phyloP scores from a whole-genome alignment of 768 basidiomycete species.

The Leccinum rimulosum region DNA sequence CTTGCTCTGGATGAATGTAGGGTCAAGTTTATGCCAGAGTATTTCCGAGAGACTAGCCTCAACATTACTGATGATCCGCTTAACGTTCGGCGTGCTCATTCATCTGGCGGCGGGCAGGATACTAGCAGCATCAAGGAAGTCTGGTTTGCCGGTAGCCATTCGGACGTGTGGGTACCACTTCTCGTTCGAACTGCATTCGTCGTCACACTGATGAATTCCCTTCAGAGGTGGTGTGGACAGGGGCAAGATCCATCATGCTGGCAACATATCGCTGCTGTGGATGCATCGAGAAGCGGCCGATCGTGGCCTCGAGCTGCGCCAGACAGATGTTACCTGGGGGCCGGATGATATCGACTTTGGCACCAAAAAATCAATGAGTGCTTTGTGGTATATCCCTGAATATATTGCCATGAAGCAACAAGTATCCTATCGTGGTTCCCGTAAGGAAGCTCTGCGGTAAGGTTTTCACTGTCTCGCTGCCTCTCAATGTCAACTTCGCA shows the following conservation, averaged over 20 bases:
- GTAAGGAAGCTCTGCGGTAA: constrained; percentile 9
- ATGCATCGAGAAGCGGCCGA: too few relatives aligned
- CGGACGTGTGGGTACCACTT: constrained; percentile 23
- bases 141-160: not conserved
- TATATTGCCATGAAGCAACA: constrained; percentile 14
- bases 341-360: not conserved
- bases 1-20: not conserved
- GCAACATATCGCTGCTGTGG: too few relatives aligned
- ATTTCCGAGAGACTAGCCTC: constrained; percentile 20
- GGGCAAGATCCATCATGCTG: not conserved
- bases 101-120: not conserved
- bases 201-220: not conserved
- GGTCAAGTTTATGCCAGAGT: not conserved
- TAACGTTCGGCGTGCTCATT: not conserved
- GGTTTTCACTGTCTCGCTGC: not conserved
- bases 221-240: constrained; percentile 13
- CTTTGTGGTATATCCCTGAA: constrained; percentile 6
- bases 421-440: not conserved
- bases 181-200: not conserved
- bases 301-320: too few relatives aligned
- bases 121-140: constrained; percentile 32
- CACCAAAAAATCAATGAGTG: constrained; percentile 10
- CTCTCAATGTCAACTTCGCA: not conserved
- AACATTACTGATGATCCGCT: constrained; percentile 3
- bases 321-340: too few relatives aligned